phyloP scores from a whole-genome alignment of 2,329 filamentous ascomycete genomes.

The Penicillium sp. region DNA sequence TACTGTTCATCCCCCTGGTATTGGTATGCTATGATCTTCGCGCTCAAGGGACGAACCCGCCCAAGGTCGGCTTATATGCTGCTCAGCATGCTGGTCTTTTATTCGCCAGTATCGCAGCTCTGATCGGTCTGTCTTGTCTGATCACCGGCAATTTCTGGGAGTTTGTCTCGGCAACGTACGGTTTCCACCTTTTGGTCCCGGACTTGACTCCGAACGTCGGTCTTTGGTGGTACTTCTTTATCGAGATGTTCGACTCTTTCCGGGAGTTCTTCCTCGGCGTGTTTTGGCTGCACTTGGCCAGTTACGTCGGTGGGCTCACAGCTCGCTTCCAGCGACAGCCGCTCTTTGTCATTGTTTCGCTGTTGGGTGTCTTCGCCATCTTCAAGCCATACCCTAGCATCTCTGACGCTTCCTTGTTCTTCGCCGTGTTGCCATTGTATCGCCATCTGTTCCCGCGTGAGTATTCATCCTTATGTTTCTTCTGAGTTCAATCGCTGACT shows the following conservation, averaged over 20 bases:
- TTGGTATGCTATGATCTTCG: constrained; percentile 77
- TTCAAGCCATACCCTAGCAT: constrained; percentile 98
- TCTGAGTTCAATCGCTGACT: constrained; percentile 27
- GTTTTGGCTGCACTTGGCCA: constrained; percentile 93
- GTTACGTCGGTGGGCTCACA: constrained; percentile 84
- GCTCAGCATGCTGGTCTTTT: constrained; percentile 57
- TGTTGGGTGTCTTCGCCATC: constrained; percentile 86
- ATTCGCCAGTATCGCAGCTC: constrained; percentile 54
- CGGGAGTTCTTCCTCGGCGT: constrained; percentile 95
- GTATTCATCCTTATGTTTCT: constrained; percentile 29
- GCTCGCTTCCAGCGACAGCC: constrained; percentile 83
- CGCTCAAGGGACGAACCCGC: constrained; percentile 35
- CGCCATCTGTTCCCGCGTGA: constrained; percentile 83
- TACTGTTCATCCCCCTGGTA: constrained; percentile 80
- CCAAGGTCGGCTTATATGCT: constrained; percentile 52
- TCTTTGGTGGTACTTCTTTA: constrained; percentile 99
- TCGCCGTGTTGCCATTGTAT: constrained; percentile 80
- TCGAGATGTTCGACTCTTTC: constrained; percentile 99
- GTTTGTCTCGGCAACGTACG: constrained; percentile 86
- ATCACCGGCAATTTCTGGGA: constrained; percentile 80
- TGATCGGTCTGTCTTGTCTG: constrained; percentile 72
- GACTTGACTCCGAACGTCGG: constrained; percentile 95
- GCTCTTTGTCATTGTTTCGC: constrained; percentile 77
- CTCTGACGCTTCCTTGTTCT: constrained; percentile 82
- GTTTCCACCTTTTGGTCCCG: constrained; percentile 84